Evolutionary conservation across 2,329 filamentous ascomycete species (phyloP).

Genomic region (Hymenoscyphus fructigenus): DNA sequence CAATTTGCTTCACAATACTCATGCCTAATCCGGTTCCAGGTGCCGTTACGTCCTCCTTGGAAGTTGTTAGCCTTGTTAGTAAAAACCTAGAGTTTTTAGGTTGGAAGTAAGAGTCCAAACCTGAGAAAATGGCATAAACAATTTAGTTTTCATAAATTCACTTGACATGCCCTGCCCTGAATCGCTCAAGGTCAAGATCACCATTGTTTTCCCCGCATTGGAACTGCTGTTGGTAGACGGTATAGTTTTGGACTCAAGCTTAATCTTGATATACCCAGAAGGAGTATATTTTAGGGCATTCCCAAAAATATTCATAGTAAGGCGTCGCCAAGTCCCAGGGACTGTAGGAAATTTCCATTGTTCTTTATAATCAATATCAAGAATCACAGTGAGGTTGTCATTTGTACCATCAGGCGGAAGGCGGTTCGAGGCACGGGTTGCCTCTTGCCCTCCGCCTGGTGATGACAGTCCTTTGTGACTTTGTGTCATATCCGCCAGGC

Average conservation of each 20-base stretch:
- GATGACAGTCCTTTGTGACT: slow-evolving; percentile 9
- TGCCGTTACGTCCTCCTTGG: slow-evolving; percentile 58
- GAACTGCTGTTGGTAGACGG: slow-evolving; percentile 9
- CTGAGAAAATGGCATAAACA: slow-evolving; percentile 57
- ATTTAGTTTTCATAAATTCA: slow-evolving; percentile 56
- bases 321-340: slow-evolving; percentile 31
- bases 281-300: slow-evolving; percentile 63
- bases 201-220: slow-evolving; percentile 20
- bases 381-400: slow-evolving; percentile 43
- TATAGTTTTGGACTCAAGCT: slow-evolving; percentile 35
- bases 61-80: slow-evolving; percentile 18
- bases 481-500: slow-evolving; percentile 28
- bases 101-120: slow-evolving; percentile 45
- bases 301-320: slow-evolving; percentile 62
- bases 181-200: slow-evolving; percentile 52
- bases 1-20: slow-evolving; percentile 63
- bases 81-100: slow-evolving; percentile 19
- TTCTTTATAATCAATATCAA: slow-evolving; percentile 41
- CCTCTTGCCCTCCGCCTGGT: not conserved
- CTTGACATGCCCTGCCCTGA: slow-evolving; percentile 64
- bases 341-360: slow-evolving; percentile 33
- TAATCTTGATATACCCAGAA: slow-evolving; percentile 49
- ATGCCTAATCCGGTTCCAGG: slow-evolving; percentile 62
- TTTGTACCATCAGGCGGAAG: slow-evolving; percentile 6
- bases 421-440: not conserved